Evolutionary conservation across 495 filamentous ascomycete genomes (phyloP), one percentile per base, ranked within the genome.

Genomic region (Lepraria neglecta): DNA sequence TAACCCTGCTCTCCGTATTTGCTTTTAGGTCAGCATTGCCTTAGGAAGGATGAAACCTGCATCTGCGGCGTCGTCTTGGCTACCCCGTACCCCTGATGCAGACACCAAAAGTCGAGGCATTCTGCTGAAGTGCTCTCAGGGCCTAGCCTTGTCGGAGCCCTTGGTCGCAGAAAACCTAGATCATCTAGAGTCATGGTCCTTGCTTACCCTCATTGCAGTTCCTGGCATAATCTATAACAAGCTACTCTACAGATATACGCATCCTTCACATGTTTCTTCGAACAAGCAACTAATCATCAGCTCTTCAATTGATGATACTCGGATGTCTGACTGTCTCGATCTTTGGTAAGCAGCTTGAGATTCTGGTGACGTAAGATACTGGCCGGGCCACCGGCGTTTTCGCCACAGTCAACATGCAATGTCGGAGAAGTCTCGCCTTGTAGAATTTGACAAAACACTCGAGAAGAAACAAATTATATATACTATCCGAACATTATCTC

Each of bases 291-390:
- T 24, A 1, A 24, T 24, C 24, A 24, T 24, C 24, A 24, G 24
- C 24, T 24, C 24, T 24, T 24, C 24, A 24, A 24, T 24, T 24
- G 24, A 24, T 24, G 24, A 24, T 2, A 24, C 24, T 24, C 1
- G 24, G 2, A 24, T 24, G 24, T 24, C 24, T 35, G 30, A 38
- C 11, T 38, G 35, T 38, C 12, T 38, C 35, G 35, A 38, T 10
- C 24, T 24, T 24, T 24, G 24, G 24, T 24, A 24, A 24, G 24
- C 10, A 38, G 6, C 35, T 53, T 54, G 28, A 54, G 17, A 54
- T 54, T 38, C n/a, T 35, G 3, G 51, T 54, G 51, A 54, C 51
- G 51, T 54, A 54, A 54, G 31, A 12, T 38, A 19, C 17, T 24
- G 19, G 1, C 31, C 51, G 30, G 28, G 35, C 51, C n/a, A 52